phyloP scores from a whole-genome alignment of 176 grass and related monocot species.

The Alloteropsis semialata region DNA sequence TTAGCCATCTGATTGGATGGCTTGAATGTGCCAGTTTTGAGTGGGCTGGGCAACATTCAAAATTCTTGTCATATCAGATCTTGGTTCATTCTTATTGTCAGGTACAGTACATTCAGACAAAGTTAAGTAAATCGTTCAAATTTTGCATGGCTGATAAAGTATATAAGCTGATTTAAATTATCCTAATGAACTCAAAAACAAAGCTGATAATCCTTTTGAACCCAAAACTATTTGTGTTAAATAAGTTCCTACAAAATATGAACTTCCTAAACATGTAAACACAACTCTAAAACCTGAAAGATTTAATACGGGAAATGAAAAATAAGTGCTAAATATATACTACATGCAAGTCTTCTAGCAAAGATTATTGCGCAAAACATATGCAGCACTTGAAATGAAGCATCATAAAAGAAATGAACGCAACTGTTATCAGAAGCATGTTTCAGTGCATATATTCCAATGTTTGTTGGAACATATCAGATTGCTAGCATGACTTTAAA shows the following conservation, averaged over 20 bases:
- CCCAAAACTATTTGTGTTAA: too few species aligned
- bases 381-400: background rate
- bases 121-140: background rate
- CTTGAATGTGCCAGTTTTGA: too few species aligned
- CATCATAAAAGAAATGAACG: background rate
- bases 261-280: background rate
- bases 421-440: background rate
- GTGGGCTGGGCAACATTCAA: too few species aligned
- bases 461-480: constrained; percentile 6
- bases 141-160: background rate
- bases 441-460: constrained; percentile 3
- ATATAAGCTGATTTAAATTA: background rate
- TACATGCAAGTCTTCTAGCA: background rate
- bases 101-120: too few species aligned
- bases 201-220: too few species aligned
- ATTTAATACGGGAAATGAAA: background rate
- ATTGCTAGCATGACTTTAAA: constrained; percentile 7
- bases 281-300: too few species aligned
- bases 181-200: background rate
- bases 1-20: too few species aligned
- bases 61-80: too few species aligned
- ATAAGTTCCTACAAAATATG: background rate
- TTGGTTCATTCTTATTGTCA: too few species aligned
- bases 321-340: background rate
- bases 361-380: background rate